Evolutionary conservation across 2,329 filamentous ascomycete species (phyloP), one percentile per base, ranked within the genome.

Genomic region (Beauveria brongniartii): DNA sequence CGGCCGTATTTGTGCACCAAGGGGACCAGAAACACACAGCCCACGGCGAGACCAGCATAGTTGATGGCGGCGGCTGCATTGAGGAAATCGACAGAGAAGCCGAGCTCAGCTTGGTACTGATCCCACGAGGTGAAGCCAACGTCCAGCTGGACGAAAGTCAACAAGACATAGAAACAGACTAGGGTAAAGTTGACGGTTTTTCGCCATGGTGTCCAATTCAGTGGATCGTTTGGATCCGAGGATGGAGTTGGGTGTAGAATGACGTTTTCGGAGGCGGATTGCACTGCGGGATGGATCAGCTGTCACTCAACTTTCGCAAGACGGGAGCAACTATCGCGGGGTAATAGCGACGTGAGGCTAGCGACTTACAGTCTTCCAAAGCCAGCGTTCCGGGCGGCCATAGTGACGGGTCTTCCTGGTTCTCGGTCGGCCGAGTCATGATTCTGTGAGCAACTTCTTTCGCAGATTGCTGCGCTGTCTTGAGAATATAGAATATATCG

Each of bases 181-280:
- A 69, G 70, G 43, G 72, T 37, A 79, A 59, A 61, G 64, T 64
- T 61, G 7, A 67, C 48, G 10, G 55, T 34, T 40, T 69, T 69
- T 8, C 67, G 64, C 7, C 4, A n/a, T 10, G 55, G 43, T 1
- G 81, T 72, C 87, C 87, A 90, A 67, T 88, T 88, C 62, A 81
- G 78, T 0, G 88, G 87, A 65, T 90, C 86, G 9, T 78, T 75
- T 9, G 77, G 77, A 37, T 70, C 66, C 12, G 58, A 50, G 8
- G 63, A 65, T 0, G 68, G 68, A 0, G 54, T 62, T 1, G 68
- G 68, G 0, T 66, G 56, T 4, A 70, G 66, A 16, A 68, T 55
- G 37, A 68, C 43, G 12, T 18, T 46, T 1, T 56, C 26, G 3
- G 54, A 56, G 12, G 43, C n/a, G n/a, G 54, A 56, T 56, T 55